Evolutionary conservation across 306 rosid species (phyloP), one percentile per base, ranked within the genome.

Genomic region (Herpetospermum pedunculosum): DNA sequence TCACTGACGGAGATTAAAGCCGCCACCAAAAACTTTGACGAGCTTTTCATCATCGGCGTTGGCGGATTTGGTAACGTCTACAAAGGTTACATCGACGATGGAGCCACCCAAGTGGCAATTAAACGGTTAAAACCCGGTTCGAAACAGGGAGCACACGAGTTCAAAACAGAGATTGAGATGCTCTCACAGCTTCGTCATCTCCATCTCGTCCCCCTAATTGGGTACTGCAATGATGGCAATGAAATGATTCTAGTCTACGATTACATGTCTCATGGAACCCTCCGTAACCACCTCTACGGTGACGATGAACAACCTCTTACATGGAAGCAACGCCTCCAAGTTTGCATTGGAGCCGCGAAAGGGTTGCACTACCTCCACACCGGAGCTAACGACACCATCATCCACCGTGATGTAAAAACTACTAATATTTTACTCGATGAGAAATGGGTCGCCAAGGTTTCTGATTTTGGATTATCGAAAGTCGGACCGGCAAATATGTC

Each of bases 331-430:
- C 70, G 70, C 15, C 70, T 62, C 70, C 70, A 62, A 4, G 9
- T 62, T 8, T 62, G 70, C 14, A 21, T 83, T 0, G 86, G 81
- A 0, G 80, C 77, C 0, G 88, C 75, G 0, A 44, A 15, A 0
- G 86, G 89, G 0, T 4, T 87, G n/a, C 78, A 85, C 7, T 83
- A 83, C 15, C 84, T 85, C 0, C 92, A 87, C 12, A 14, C 10
- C 0, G 84, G 88, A 0, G 54, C 73, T 11, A 76, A 40, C 3
- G 46, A 57, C 13, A 60, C 49, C 0, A 75, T 87, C 58, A 87
- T 87, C 9, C 92, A 85, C 29, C 87, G 84, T 3, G 92, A 87
- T 13, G 81, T 87, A 5, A 87, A 83, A 69, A 68, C 79, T 0
- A 73, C 82, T 0, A 84, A 84, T 1, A 84, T 87, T 2, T 43